Evolutionary conservation across 2,329 filamentous ascomycete species (phyloP), one percentile per base, ranked within the genome.

Genomic region (Colletotrichum sojae): DNA sequence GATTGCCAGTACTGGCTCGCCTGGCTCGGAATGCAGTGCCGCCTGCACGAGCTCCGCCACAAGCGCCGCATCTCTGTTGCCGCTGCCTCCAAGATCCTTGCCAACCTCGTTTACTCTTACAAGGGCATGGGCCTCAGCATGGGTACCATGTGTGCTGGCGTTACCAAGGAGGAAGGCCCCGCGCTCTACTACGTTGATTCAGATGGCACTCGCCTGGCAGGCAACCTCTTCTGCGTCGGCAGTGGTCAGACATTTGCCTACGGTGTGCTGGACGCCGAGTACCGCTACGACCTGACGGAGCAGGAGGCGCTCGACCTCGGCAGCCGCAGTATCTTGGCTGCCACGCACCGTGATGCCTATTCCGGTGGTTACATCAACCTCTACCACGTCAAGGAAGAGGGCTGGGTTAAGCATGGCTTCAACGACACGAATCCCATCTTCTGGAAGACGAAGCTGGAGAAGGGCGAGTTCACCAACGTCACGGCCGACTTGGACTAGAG

Each of bases 1-100:
- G 96, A 99, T 84, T 99, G 96, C 84, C 96, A 98, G 90, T 98
- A 98, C 89, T 99, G 96, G 96, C 92, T 99, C 73, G 95, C 94
- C 78, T 99, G 97, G 87, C 89, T 99, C 73, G 96, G 95, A 78
- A 97, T 98, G 92, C 95, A 99, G 88, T 99, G 96, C 86, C 94
- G 96, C 69, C 93, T 99, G 73, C 95, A 99, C 86, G 96, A 99
- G 87, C 95, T 99, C 77, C 94, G 96, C 74, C 95, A 99, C 89
- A 99, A 99, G 89, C 94, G 94, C 82, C 94, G 96, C 80, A 99
- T 99, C 86, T 96, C 94, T 71, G 96, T 99, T 73, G 95, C 96
- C 53, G 96, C 96, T 54, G 96, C 96, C 62, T 97, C 93, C 79
- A 99, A 99, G 89, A 98, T 99, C 81, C 93, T 99, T 75, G 94